Base-by-base conservation (phyloP, 2,329 filamentous ascomycete species). In the Sphaerulina populicola region DNA sequence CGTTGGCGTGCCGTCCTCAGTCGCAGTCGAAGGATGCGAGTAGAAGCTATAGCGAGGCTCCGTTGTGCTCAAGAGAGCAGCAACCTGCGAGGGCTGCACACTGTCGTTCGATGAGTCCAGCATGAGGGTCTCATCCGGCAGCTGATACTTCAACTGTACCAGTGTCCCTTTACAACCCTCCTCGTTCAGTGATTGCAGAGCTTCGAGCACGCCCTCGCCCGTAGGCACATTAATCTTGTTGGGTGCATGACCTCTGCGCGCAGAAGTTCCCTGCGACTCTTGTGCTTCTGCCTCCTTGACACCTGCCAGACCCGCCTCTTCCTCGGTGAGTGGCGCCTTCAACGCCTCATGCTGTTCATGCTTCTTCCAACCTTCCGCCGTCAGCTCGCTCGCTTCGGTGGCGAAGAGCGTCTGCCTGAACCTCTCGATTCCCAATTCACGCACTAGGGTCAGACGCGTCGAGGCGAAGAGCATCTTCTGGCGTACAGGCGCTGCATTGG, bases 391-490 rank as follows among this genome's bases (percentile, higher is more conserved):
- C 21, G 81, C 72, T 37, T 76, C 79, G 1, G 85, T 91, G 9
- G 78, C 80, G 65, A 90, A 88, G 38, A 91, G 74, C 21, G 80
- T 85, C 66, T 90, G 85, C 46, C 83, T 74, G 69, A 93, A 91
- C 62, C 88, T 77, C 67, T 93, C 86, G 48, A 81, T 79, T 41
- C 88, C 87, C 8, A 93, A 75, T 69, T 91, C 86, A 38, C 86
- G 79, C 44, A 84, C 78, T 1, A 93, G 76, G 0, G 86, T 86
- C 60, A 90, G 74, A 8, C 86, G 79, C 27, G 87, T 90, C 21
- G 82, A 80, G 5, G 87, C 86, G 67, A 91, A 90, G 18, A 93
- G 78, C 83, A 88, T 93, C 75, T 93, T 93, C 67, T 88, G 84
- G 36, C 87, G 82, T 51, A 93, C 86, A 27, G 83, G 85, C 36